Evolutionary conservation across 2,329 filamentous ascomycete genomes (phyloP).

Genomic region (Cladosporium cucumerinum): DNA sequence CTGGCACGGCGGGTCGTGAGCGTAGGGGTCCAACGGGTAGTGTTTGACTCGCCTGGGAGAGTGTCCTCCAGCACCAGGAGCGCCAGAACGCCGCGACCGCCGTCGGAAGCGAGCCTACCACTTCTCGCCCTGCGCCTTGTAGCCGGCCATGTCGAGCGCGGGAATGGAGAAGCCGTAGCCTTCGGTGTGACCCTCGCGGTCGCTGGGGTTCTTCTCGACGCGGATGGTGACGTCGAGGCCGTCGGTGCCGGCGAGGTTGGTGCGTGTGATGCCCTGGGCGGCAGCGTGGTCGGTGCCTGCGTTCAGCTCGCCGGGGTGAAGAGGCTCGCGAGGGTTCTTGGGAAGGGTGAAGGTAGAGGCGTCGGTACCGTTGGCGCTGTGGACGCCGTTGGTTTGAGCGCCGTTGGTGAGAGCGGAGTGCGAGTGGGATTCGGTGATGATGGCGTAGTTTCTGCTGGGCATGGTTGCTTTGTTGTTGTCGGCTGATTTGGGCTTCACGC

Average conservation of each 20-base stretch:
- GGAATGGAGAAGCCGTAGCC: slow-evolving; percentile 51
- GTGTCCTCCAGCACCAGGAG: not conserved
- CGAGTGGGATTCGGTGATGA: slow-evolving; percentile 53
- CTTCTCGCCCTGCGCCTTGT: slow-evolving; percentile 19
- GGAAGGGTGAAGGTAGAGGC: slow-evolving; percentile 37
- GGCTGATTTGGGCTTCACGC: slow-evolving; percentile 59
- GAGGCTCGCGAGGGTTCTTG: slow-evolving; percentile 63
- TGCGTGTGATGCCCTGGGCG: slow-evolving; percentile 37
- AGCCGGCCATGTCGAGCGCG: slow-evolving; percentile 35
- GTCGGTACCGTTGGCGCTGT: slow-evolving; percentile 28
- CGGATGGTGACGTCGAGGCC: slow-evolving; percentile 48
- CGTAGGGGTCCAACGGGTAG: not conserved
- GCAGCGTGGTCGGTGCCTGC: slow-evolving; percentile 80
- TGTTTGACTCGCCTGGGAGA: not conserved
- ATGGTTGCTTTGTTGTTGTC: slow-evolving; percentile 81
- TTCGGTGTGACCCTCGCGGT: slow-evolving; percentile 45
- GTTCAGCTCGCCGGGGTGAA: slow-evolving; percentile 72
- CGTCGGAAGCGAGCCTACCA: slow-evolving; percentile 16
- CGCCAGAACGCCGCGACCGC: not conserved
- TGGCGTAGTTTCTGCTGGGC: slow-evolving; percentile 64
- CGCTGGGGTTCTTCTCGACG: slow-evolving; percentile 46
- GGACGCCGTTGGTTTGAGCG: slow-evolving; percentile 21
- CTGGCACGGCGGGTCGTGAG: not conserved
- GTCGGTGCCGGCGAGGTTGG: slow-evolving; percentile 42
- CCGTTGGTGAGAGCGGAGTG: slow-evolving; percentile 25